Evolutionary conservation across 2,329 filamentous ascomycete species (phyloP), one percentile per base, ranked within the genome.

Genomic region (Trichoderma breve): DNA sequence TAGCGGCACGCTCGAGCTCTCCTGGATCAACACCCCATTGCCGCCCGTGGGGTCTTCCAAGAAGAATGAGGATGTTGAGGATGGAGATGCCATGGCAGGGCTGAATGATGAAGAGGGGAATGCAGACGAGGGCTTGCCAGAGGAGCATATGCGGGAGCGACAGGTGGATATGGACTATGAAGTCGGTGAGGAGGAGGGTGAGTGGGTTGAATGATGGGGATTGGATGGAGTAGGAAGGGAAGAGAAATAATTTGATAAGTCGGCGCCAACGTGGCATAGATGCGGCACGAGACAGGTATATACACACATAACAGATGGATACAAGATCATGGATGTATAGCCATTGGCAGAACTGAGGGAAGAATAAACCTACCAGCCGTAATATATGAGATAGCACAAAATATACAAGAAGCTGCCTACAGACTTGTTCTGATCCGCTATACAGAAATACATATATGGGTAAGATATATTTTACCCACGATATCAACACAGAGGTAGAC

Each of bases 1-100:
- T 12, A 82, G 86, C 1, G 90, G 88, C 55, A 87, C 87, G 60
- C 84, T 94, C 14, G 90, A 93, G 70, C 79, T 93, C 51, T 80
- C 87, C 1, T 95, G 93, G 93, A 85, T 84, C 28, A 83, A 76
- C 43, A 74, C 76, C 28, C 74, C 80, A 14, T 73, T 78, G 6
- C 74, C 76, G 0, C 76, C 77, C 6, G 76, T 76, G 21, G 74
- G 74, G n/a, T 36, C 66, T 7, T 67, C 71, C 26, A 70, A 73
- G 21, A 71, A 60, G 43, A 69, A 21, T 14, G 28, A 43, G 28
- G 63, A 70, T 12, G 60, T 70, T 61, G 70, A 67, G 4, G 24
- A 32, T 18, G 77, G 78, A 32, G 78, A 79, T n/a, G 76, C 74
- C 53, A 76, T 77, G 78, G 76, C 73, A 6, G 74, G 73, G 4